Conservation (phyloP, 2,329 filamentous ascomycete species). For the Didymella arachidicola region DNA sequence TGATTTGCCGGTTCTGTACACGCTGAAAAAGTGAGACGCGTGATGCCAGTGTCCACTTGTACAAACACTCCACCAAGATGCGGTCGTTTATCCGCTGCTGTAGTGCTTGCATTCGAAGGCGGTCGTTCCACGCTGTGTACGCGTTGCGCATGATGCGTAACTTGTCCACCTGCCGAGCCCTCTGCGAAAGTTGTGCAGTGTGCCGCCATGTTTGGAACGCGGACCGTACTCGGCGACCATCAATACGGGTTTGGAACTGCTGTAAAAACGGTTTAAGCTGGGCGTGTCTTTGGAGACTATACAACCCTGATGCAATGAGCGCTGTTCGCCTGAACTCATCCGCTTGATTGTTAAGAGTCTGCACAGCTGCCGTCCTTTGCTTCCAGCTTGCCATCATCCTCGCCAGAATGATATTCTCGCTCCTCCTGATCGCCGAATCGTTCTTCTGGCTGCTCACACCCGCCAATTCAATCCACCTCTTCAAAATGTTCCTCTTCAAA, state of each 20-base stretch:
- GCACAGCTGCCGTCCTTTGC: slow-evolving; percentile 25
- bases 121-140: slow-evolving; percentile 69
- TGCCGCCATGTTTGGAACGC: slow-evolving; percentile 61
- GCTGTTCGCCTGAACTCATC: slow-evolving; percentile 42
- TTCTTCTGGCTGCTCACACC: slow-evolving; percentile 39
- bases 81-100: slow-evolving; percentile 63
- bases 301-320: slow-evolving; percentile 35
- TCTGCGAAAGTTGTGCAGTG: slow-evolving; percentile 51
- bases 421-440: slow-evolving; percentile 30
- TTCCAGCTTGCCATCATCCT: slow-evolving; percentile 38
- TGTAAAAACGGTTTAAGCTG: slow-evolving; percentile 55
- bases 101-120: slow-evolving; percentile 62
- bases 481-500: slow-evolving; percentile 37
- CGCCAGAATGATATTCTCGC: slow-evolving; percentile 35
- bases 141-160: slow-evolving; percentile 63
- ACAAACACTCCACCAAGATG: slow-evolving; percentile 63
- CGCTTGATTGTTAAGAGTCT: slow-evolving; percentile 47
- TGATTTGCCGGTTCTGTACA: slow-evolving; percentile 44
- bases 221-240: slow-evolving; percentile 56
- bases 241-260: slow-evolving; percentile 54
- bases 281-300: slow-evolving; percentile 48
- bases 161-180: slow-evolving; percentile 61
- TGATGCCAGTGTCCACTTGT: slow-evolving; percentile 67
- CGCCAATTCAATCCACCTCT: slow-evolving; percentile 39
- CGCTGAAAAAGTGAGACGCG: slow-evolving; percentile 52